Conservation (phyloP, 2,329 filamentous ascomycete genomes). For the Fusarium sp. region DNA sequence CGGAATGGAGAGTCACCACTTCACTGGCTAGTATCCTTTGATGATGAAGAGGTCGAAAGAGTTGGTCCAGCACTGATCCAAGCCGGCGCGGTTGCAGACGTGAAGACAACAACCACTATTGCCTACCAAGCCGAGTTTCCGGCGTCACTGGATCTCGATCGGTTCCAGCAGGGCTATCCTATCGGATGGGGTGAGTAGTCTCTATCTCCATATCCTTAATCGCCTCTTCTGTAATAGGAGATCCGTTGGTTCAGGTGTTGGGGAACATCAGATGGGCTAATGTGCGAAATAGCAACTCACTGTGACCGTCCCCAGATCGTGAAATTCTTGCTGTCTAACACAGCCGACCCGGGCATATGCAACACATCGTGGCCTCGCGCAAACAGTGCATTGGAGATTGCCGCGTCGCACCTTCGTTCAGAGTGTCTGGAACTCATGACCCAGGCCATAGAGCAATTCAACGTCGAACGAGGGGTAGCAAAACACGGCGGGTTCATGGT, state of each 20-base stretch:
- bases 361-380: neutral
- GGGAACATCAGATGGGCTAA: neutral
- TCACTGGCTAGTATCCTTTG: neutral
- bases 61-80: neutral
- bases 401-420: neutral
- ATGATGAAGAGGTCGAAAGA: neutral
- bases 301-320: neutral
- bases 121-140: neutral
- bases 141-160: neutral
- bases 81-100: neutral
- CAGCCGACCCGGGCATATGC: neutral
- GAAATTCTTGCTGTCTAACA: neutral
- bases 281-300: neutral
- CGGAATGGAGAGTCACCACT: neutral
- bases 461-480: neutral
- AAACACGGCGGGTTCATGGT: neutral
- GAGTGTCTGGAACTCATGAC: neutral
- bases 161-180: neutral
- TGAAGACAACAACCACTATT: neutral
- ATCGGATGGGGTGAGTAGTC: neutral
- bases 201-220: neutral
- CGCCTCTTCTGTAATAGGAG: neutral
- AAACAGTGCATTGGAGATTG: neutral
- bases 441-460: neutral
- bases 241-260: neutral